These are phyloP conservation scores for Irpex sp. DNA, from an alignment of 1,284 basidiomycete genomes.

Conservation along the genomic window DNA sequence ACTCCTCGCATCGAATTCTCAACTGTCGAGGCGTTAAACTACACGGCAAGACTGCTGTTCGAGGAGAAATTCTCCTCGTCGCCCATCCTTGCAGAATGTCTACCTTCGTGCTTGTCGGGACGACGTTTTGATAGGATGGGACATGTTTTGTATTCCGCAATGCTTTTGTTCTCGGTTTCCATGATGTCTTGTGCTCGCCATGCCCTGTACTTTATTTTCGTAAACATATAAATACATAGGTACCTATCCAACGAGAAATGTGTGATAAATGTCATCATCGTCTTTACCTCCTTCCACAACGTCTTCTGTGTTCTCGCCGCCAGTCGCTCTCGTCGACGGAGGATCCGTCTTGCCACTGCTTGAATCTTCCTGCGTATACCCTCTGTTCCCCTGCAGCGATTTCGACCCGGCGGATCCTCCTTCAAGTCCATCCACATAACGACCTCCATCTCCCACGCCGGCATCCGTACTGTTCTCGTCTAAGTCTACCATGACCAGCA, in stretches of 20 bases:
- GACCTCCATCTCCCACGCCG: conserved; percentile 8
- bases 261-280: background rate
- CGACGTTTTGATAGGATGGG: conserved; percentile 56
- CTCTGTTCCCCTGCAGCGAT: conserved; percentile 30
- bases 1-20: conserved; percentile 40
- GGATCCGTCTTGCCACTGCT: conserved; percentile 48
- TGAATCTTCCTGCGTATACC: conserved; percentile 40
- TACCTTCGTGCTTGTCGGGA: conserved; percentile 36
- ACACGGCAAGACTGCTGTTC: conserved; percentile 47
- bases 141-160: conserved; percentile 19
- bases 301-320: background rate
- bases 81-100: conserved; percentile 52
- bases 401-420: conserved; percentile 54
- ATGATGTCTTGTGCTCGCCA: background rate
- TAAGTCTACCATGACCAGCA: conserved; percentile 16
- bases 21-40: conserved; percentile 64
- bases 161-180: background rate
- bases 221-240: background rate
- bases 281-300: conserved; percentile 8
- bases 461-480: conserved; percentile 16
- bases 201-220: background rate
- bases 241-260: background rate
- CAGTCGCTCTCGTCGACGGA: conserved; percentile 20
- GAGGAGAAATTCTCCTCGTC: conserved; percentile 14
- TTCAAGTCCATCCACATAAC: conserved; percentile 15